Evolutionary conservation across 768 basidiomycete species (phyloP).

Genomic region (Megacollybia marginata): DNA sequence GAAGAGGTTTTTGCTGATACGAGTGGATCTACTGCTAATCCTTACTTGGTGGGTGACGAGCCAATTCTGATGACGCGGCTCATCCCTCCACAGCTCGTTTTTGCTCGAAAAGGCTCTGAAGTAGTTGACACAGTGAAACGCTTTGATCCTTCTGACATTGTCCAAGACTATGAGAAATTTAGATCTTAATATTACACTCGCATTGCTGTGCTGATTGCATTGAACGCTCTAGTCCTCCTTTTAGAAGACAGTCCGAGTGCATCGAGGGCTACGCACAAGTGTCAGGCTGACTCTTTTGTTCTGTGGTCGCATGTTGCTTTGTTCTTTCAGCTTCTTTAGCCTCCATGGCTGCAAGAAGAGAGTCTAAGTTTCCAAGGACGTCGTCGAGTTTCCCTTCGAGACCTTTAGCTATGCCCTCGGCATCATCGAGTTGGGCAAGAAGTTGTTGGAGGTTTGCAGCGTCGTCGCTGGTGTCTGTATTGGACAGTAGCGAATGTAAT

Average conservation of each 20-base stretch:
- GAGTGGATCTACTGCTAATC: constrained; percentile 86
- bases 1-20: constrained; percentile 86
- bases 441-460: constrained; percentile 38
- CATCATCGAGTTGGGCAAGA: constrained; percentile 45
- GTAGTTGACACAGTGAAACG: constrained; percentile 80
- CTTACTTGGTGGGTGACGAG: constrained; percentile 61
- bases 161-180: not conserved
- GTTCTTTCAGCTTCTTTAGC: too few species aligned
- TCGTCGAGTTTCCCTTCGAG: constrained; percentile 59
- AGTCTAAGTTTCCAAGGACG: constrained; percentile 52
- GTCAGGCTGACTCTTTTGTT: too few species aligned
- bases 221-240: too few species aligned
- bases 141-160: constrained; percentile 27
- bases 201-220: too few species aligned
- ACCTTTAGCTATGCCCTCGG: constrained; percentile 50
- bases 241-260: too few species aligned
- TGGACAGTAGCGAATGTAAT: constrained; percentile 23
- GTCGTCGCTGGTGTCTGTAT: constrained; percentile 28
- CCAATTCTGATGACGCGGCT: not conserved
- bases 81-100: constrained; percentile 55
- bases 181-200: not conserved
- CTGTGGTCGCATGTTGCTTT: too few species aligned
- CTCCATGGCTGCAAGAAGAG: constrained; percentile 40
- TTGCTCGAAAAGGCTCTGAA: constrained; percentile 70
- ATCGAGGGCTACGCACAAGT: too few species aligned